Base-by-base conservation (phyloP, 495 filamentous ascomycete species). In the Penicillium roqueforti region DNA sequence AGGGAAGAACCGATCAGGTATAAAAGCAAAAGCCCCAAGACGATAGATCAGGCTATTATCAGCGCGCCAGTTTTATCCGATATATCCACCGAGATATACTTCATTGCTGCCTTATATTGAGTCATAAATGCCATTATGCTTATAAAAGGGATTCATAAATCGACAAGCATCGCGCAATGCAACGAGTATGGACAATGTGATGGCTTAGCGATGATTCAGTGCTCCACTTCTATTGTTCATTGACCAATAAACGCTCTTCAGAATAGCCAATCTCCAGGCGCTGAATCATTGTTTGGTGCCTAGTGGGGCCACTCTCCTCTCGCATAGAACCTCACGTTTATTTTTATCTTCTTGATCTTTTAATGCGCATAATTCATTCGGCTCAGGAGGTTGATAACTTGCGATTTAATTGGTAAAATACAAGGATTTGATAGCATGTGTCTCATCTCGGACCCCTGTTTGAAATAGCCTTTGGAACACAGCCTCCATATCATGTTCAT, bases 271-370 rank as follows among this genome's bases (percentile, higher is more conserved):
- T 22, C 13, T 8, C 13, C 10, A 31, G 38, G 16, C 49, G 6
- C 49, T 43, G 49, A 51, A 51, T 51, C 49, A 51, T 29, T 9
- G 49, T 6, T 29, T 8, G 6, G 28, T 7, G 16, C 14, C 26
- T 3, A 19, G 19, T 32, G 49, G 47, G 34, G 26, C 32, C 32
- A n/a, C 32, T 7, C 6, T 7, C 18, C 16, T 42, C n/a, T 34
- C 18, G 14, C 31, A 28, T 8, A 2, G 32, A 47, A 47, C 45
- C 29, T 47, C 25, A 47, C 36, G 38, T 32, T 51, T 31, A 42
- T 42, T 39, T n/a, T n/a, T n/a, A n/a, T n/a, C n/a, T n/a, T n/a
- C n/a, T n/a, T n/a, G n/a, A n/a, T n/a, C n/a, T n/a, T n/a, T 23
- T 22, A 31, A 28, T 47, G 29, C 45, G 47, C 44, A 47, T 32